phyloP scores from a whole-genome alignment of 495 filamentous ascomycete genomes.

The Penicillium tannophilum region DNA sequence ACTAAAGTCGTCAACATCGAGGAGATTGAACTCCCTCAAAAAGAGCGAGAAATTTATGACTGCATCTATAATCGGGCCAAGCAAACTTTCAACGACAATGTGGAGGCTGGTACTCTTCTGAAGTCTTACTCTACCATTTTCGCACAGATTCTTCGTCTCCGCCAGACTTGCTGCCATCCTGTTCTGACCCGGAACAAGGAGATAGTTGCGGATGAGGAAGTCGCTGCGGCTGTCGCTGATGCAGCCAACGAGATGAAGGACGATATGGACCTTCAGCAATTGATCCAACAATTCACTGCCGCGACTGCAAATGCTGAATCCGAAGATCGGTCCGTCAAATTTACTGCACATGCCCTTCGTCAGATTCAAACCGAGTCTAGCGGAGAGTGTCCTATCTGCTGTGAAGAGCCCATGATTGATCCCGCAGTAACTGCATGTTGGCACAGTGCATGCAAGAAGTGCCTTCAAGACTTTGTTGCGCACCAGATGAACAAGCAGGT shows the following conservation, averaged over 20 bases:
- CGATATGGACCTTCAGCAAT: constrained; percentile 89
- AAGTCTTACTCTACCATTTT: constrained; percentile 96
- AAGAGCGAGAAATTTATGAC: constrained; percentile 12
- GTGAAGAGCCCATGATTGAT: constrained; percentile 91
- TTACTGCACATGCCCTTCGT: constrained; percentile 80
- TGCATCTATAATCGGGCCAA: constrained; percentile 62
- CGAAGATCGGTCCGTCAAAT: constrained; percentile 51
- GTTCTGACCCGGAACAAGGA: constrained; percentile 81
- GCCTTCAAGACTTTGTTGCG: constrained; percentile 81
- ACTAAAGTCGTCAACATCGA: constrained; percentile 78
- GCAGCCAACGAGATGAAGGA: constrained; percentile 79
- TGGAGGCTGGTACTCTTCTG: constrained; percentile 89
- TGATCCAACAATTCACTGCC: constrained; percentile 81
- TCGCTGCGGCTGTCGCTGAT: constrained; percentile 78
- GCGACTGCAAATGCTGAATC: constrained; percentile 61
- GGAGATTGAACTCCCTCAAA: constrained; percentile 77
- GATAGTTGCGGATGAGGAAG: constrained; percentile 85
- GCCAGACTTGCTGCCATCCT: constrained; percentile 94
- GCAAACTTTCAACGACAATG: constrained; percentile 76
- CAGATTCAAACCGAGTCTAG: constrained; percentile 88
- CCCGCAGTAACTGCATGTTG: constrained; percentile 94
- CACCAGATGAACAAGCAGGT: constrained; percentile 79
- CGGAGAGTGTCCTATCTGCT: constrained; percentile 92
- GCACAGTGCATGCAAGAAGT: constrained; percentile 95
- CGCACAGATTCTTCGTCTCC: constrained; percentile 90